These are phyloP conservation scores for Ascochyta lentis DNA, from an alignment of 2,329 filamentous ascomycete species.

Conservation along the genomic window DNA sequence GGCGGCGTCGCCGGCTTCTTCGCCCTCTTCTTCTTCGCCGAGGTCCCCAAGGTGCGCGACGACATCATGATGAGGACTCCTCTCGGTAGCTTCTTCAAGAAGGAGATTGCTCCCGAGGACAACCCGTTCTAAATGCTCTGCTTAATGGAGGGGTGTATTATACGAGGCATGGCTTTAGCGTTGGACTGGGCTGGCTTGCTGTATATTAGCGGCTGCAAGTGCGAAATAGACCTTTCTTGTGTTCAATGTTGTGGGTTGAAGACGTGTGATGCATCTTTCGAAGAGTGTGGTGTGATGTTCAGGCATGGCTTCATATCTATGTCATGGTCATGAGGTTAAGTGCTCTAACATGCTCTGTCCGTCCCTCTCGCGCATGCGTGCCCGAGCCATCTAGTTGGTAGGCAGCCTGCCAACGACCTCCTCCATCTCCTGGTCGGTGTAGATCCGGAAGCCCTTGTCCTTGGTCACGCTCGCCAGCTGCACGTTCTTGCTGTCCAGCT, in stretches of 20 bases:
- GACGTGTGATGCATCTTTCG: neutral
- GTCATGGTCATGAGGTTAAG: constrained; percentile 28
- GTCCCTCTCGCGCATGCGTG: neutral
- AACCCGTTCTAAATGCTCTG: constrained; percentile 59
- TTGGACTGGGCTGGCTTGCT: constrained; percentile 28
- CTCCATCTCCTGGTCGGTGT: constrained; percentile 97
- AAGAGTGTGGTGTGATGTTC: constrained; percentile 5
- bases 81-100: constrained; percentile 64
- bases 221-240: constrained; percentile 42
- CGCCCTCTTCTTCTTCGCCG: constrained; percentile 69
- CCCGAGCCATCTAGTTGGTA: constrained; percentile 50
- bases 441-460: constrained; percentile 98
- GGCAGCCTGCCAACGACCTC: constrained; percentile 82
- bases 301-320: constrained; percentile 35
- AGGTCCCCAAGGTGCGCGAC: constrained; percentile 66
- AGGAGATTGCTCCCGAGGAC: constrained; percentile 67
- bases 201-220: constrained; percentile 36
- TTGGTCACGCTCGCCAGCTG: constrained; percentile 97
- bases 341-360: constrained; percentile 20
- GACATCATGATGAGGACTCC: constrained; percentile 69
- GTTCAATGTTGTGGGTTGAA: constrained; percentile 7
- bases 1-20: constrained; percentile 64
- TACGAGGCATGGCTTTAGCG: constrained; percentile 21
- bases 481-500: constrained; percentile 97
- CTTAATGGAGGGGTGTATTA: constrained; percentile 23